Conservation (phyloP, 495 filamentous ascomycete species). For the Neurospora africana region DNA sequence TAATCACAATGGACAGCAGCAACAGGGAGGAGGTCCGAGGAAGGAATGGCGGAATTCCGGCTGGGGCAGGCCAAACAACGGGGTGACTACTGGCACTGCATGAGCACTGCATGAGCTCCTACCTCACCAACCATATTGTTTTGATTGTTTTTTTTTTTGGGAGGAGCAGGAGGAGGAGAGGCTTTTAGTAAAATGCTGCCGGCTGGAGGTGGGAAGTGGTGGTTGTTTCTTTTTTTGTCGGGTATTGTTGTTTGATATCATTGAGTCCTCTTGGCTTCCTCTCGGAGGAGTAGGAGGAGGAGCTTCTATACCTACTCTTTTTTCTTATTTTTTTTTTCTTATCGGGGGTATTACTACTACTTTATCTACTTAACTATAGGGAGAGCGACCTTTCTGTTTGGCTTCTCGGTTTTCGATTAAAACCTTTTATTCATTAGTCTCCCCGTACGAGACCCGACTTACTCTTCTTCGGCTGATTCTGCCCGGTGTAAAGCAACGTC, state of each 20-base stretch:
- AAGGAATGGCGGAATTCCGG: slow-evolving; percentile 45
- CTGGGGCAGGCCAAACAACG: slow-evolving; percentile 34
- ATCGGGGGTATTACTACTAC: neutral
- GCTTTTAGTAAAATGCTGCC: neutral
- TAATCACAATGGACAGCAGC: neutral
- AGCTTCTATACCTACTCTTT: neutral
- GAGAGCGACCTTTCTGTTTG: neutral
- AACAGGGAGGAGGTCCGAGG: slow-evolving; percentile 10
- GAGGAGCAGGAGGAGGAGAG: neutral
- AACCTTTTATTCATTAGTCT: neutral
- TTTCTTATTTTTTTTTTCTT: neutral
- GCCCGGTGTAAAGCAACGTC: neutral
- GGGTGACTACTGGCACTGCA: slow-evolving; percentile 23
- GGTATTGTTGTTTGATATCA: neutral
- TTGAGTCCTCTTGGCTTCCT: neutral
- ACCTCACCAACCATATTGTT: neutral
- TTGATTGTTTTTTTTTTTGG: neutral
- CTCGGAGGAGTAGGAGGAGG: neutral
- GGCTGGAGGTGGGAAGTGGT: neutral
- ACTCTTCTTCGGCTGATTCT: neutral
- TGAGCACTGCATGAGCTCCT: slow-evolving; percentile 2
- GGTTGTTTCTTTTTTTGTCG: neutral
- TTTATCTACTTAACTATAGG: neutral
- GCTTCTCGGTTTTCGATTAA: neutral
- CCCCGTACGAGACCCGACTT: neutral